Evolutionary conservation across 495 filamentous ascomycete species (phyloP).

Genomic region (Hyaloscypha variabilis): DNA sequence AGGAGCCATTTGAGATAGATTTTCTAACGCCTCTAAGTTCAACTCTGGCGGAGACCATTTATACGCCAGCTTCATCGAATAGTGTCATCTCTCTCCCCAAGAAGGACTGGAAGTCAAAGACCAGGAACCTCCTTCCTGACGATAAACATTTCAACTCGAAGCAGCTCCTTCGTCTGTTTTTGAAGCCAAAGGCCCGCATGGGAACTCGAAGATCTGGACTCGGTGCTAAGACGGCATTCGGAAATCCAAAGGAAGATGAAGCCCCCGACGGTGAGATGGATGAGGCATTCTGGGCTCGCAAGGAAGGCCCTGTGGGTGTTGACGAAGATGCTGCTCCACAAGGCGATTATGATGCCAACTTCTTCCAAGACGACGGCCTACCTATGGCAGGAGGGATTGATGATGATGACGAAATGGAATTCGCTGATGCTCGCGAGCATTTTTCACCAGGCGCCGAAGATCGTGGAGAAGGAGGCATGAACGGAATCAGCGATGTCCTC

Average conservation of each 20-base stretch:
- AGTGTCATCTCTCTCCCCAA: conserved; percentile 83
- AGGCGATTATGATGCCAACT: conserved; percentile 92
- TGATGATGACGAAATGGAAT: conserved; percentile 77
- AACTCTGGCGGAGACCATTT: conserved; percentile 75
- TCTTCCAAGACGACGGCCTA: conserved; percentile 95
- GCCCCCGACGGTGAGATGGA: conserved; percentile 77
- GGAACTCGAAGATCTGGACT: conserved; percentile 49
- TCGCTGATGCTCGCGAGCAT: conserved; percentile 89
- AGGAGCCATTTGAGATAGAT: conserved; percentile 94
- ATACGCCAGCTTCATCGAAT: conserved; percentile 81
- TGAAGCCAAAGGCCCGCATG: conserved; percentile 88
- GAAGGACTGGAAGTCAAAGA: conserved; percentile 93
- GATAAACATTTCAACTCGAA: conserved; percentile 98
- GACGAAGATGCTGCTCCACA: conserved; percentile 50
- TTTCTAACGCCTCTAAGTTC: conserved; percentile 74
- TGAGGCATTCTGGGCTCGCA: conserved; percentile 92
- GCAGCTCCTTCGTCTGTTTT: conserved; percentile 84
- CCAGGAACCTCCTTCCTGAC: conserved; percentile 89
- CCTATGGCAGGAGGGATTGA: conserved; percentile 70
- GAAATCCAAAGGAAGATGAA: conserved; percentile 49
- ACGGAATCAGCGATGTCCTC: conserved; percentile 43
- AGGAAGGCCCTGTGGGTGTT: conserved; percentile 56
- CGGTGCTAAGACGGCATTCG: conserved; percentile 39
- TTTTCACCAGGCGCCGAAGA: conserved; percentile 73
- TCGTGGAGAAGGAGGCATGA: conserved; percentile 47